Base-by-base conservation (phyloP, 2,329 filamentous ascomycete species). In the Ceratocystis huliohia region DNA sequence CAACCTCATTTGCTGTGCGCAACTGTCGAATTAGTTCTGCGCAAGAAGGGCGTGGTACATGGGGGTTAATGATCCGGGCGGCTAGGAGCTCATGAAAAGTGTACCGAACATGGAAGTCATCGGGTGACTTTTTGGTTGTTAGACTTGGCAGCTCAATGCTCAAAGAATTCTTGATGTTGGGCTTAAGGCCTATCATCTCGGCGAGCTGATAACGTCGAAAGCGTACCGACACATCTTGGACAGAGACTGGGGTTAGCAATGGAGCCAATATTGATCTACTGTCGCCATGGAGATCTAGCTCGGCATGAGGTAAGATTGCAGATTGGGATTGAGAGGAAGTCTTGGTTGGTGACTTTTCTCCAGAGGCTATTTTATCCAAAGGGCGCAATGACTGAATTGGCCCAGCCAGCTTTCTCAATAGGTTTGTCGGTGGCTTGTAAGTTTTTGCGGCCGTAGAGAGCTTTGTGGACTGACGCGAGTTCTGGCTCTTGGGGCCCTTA, bases 21-120 rank as follows among this genome's bases (percentile, higher is more conserved):
- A 48, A 20, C 46, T 68, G 66, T 30, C 66, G 66, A 63, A 65
- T 17, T 8, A 68, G 6, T 41, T 68, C 66, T n/a, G 44, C 48
- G 5, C 33, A 48, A 13, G 61, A 68, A n/a, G 66, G 63, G 28
- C 66, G 59, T 2, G 66, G 66, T 5, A 64, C 22, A n/a, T 25
- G 3, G 25, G 63, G 46, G 20, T 20, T 64, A 2, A 66, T 28
- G 6, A 64, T 25, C 3, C 33, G 61, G n/a, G 33, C 41, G 8
- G 65, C 65, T 13, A 66, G 25, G 22, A 62, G 61, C n/a, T 62
- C 65, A 59, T 66, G 41, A 22, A 63, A 66, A n/a, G 48, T 63
- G 33, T 53, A 66, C 2, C 65, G 65, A 63, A 65, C 64, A n/a
- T 41, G 28, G n/a, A 59, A 59, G 25, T 59, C 56, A 5, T 37